Evolutionary conservation across 768 basidiomycete species (phyloP).

Genomic region (Cantharellus anzutake): DNA sequence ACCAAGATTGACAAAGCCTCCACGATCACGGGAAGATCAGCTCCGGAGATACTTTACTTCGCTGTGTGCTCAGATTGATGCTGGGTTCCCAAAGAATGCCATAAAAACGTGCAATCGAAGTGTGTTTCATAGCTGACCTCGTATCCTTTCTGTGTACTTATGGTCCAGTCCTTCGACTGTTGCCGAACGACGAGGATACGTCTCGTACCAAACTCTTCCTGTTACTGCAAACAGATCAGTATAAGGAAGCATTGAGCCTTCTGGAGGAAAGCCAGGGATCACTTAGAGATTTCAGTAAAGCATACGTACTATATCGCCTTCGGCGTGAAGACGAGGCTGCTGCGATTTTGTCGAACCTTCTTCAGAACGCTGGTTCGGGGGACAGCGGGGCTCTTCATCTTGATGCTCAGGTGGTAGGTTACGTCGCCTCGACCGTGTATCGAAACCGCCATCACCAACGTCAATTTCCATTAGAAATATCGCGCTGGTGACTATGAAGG

Average conservation of each 20-base stretch:
- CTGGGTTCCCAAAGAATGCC: conserved; percentile 70
- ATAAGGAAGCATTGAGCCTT: conserved; percentile 44
- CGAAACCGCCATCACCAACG: background rate
- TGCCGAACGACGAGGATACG: conserved; percentile 50
- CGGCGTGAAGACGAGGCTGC: conserved; percentile 53
- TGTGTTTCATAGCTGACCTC: conserved; percentile 21
- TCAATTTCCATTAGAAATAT: conserved; percentile 31
- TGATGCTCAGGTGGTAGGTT: conserved; percentile 70
- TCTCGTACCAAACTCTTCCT: conserved; percentile 73
- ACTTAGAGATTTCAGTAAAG: conserved; percentile 37
- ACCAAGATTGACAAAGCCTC: conserved; percentile 5
- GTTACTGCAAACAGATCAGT: conserved; percentile 72
- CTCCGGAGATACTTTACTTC: conserved; percentile 52
- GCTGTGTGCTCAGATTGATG: conserved; percentile 74
- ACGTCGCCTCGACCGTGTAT: too few relatives aligned
- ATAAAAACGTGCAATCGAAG: conserved; percentile 88
- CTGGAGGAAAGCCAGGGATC: conserved; percentile 21
- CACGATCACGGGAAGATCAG: conserved; percentile 18
- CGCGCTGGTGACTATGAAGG: conserved; percentile 55
- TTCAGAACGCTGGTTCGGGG: conserved; percentile 9
- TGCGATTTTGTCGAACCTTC: conserved; percentile 27
- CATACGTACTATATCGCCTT: conserved; percentile 74
- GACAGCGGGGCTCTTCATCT: conserved; percentile 56
- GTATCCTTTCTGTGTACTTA: background rate
- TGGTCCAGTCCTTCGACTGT: conserved; percentile 44